These are phyloP conservation scores for Pleurotus citrinopileatus DNA, from an alignment of 768 basidiomycete species.

Conservation along the genomic window DNA sequence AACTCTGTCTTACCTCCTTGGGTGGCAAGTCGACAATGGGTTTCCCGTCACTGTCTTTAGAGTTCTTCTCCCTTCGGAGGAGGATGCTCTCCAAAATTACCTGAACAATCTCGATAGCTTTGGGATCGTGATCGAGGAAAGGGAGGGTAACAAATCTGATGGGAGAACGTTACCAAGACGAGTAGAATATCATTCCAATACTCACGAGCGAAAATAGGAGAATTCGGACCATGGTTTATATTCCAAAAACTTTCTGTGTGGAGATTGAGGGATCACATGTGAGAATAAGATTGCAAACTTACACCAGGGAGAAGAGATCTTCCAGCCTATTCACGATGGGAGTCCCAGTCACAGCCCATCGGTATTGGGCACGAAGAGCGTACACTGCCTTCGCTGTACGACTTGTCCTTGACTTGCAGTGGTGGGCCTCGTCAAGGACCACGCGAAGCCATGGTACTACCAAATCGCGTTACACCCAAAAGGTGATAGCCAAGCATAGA, in stretches of 20 bases:
- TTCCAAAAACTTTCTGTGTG: slow-evolving; percentile 70
- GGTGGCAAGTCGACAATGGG: slow-evolving; percentile 85
- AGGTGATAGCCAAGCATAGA: neutral
- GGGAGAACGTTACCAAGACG: slow-evolving; percentile 4
- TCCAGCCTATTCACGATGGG: slow-evolving; percentile 94
- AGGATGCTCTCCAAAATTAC: slow-evolving; percentile 88
- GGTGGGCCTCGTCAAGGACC: slow-evolving; percentile 92
- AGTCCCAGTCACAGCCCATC: slow-evolving; percentile 94
- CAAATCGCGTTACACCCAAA: neutral
- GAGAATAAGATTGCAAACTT: slow-evolving; percentile 15
- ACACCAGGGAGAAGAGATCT: slow-evolving; percentile 86
- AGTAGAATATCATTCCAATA: slow-evolving; percentile 8
- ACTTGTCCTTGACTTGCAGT: slow-evolving; percentile 87
- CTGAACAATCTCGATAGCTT: slow-evolving; percentile 93
- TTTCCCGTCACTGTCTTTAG: slow-evolving; percentile 84
- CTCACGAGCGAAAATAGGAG: slow-evolving; percentile 87
- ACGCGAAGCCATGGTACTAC: slow-evolving; percentile 79
- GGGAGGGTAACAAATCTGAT: slow-evolving; percentile 85
- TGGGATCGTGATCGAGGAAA: slow-evolving; percentile 87
- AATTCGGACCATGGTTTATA: slow-evolving; percentile 82
- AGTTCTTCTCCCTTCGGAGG: slow-evolving; percentile 88
- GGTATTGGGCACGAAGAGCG: slow-evolving; percentile 70
- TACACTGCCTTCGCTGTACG: slow-evolving; percentile 89
- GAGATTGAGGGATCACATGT: neutral
- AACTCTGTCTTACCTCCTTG: slow-evolving; percentile 57